Evolutionary conservation across 495 filamentous ascomycete genomes (phyloP).

Genomic region (Rusavskia elegans): DNA sequence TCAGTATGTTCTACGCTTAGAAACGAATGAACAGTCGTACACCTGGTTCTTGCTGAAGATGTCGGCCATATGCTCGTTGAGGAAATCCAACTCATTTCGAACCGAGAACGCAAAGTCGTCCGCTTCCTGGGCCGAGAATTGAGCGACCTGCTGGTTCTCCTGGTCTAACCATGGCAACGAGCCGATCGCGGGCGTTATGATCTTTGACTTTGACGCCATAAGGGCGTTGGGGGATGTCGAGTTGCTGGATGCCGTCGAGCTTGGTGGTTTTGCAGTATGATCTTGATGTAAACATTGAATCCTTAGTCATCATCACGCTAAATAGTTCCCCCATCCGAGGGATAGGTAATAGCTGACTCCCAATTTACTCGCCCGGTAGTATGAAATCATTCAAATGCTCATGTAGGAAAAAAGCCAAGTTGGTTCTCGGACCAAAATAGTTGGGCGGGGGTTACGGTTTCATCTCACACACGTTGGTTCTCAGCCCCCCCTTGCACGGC

Average conservation of each 20-base stretch:
- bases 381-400: not conserved
- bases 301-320: not conserved
- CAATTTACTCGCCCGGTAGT: too few species aligned
- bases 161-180: constrained; percentile 51
- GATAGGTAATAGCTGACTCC: too few species aligned
- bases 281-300: not conserved
- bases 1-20: constrained; percentile 19
- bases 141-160: constrained; percentile 47
- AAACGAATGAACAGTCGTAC: constrained; percentile 31
- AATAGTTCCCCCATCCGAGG: too few species aligned
- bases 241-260: not conserved
- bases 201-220: constrained; percentile 23
- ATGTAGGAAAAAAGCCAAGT: not conserved
- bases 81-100: constrained; percentile 83
- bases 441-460: too few species aligned
- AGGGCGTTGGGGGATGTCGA: not conserved
- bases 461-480: too few species aligned
- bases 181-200: constrained; percentile 33
- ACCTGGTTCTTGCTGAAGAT: constrained; percentile 76
- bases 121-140: constrained; percentile 52
- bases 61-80: constrained; percentile 93
- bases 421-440: too few species aligned
- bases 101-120: constrained; percentile 83
- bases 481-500: too few species aligned
- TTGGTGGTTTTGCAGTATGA: constrained; percentile 1